Base-by-base conservation (phyloP, 257 asterid species). In the Solanum arcanum region DNA sequence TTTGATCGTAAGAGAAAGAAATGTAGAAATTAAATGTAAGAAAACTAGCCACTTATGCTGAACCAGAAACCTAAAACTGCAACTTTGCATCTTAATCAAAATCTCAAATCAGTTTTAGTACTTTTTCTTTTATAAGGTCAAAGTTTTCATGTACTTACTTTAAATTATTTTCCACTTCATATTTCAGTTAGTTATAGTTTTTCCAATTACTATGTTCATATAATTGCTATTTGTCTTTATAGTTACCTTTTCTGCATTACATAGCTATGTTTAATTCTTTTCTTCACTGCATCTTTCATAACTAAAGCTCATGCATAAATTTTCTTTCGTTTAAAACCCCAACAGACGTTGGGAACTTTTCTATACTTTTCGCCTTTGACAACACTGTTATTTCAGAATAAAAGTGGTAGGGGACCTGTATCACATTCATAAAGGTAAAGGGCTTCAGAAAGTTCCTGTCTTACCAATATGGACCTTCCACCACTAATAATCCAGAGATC, bases 401-500 rank as follows among this genome's bases (percentile, higher is more conserved):
- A 80, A 80, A 46, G 20, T 47, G 44, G 46, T 47, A 47, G 27
- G 44, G 85, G 44, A 29, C 29, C 29, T 47, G 42, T 80, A 80
- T 41, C 46, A 80, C 29, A 49, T 29, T 80, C 85, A 49, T 29
- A 80, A 47, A 80, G 41, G 15, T 80, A 49, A 20, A 81, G 31
- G 39, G 85, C 68, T 49, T 27, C 69, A 3, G 69, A 31, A 52
- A 81, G 20, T 18, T 81, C 69, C 29, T 29, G 46, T 52, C 95
- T 91, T 92, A 97, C 99, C 95, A 97, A 86, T 80, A 89, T 92
- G 91, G 95, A 66, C 91, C 93, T 97, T 91, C 97, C 96, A 78
- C 98, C 92, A 87, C 89, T 87, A 91, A 97, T 93, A 97, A 97
- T 95, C 98, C 98, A 97, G 42, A 93, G 89, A 90, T 94, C 94